Conservation (phyloP, 2,329 filamentous ascomycete genomes). For the Pestalotiopsis sp. region DNA sequence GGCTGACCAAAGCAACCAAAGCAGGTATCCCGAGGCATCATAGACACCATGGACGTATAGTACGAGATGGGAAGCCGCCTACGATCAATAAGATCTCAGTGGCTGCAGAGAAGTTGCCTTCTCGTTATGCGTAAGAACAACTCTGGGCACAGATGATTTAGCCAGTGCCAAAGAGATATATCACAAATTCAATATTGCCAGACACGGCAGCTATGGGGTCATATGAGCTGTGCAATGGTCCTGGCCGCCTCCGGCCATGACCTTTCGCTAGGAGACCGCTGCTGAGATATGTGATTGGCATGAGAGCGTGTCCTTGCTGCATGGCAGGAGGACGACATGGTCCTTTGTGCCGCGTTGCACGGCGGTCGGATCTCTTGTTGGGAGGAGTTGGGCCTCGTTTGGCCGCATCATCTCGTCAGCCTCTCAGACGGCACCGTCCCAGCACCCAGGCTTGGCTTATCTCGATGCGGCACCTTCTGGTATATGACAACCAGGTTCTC, state of each 20-base stretch:
- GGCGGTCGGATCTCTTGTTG: constrained; percentile 25
- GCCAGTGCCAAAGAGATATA: constrained; percentile 8
- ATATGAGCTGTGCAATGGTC: constrained; percentile 11
- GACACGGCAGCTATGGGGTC: constrained; percentile 10
- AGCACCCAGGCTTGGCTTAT: constrained; percentile 18
- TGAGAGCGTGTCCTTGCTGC: constrained; percentile 18
- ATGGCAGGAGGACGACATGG: constrained; percentile 22
- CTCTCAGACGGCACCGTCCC: constrained; percentile 10
- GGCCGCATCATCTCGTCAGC: background rate
- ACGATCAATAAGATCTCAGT: background rate
- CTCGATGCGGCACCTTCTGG: constrained; percentile 24
- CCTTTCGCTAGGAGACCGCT: constrained; percentile 18
- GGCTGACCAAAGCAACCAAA: background rate
- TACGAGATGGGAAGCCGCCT: background rate
- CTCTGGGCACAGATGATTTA: background rate
- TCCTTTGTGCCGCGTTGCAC: constrained; percentile 29
- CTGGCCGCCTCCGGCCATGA: constrained; percentile 11
- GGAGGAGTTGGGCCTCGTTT: constrained; percentile 8
- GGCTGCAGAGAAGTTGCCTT: background rate
- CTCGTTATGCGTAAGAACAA: background rate
- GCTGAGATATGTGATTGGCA: constrained; percentile 23
- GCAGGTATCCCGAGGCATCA: background rate
- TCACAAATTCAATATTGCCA: constrained; percentile 9
- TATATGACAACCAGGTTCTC: constrained; percentile 10
- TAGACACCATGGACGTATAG: background rate